A percentile compares a stretch with the other conserved stretches of the same genome.
Conservation (phyloP, 163 green algal genomes). For the Volvox carteri region DNA sequence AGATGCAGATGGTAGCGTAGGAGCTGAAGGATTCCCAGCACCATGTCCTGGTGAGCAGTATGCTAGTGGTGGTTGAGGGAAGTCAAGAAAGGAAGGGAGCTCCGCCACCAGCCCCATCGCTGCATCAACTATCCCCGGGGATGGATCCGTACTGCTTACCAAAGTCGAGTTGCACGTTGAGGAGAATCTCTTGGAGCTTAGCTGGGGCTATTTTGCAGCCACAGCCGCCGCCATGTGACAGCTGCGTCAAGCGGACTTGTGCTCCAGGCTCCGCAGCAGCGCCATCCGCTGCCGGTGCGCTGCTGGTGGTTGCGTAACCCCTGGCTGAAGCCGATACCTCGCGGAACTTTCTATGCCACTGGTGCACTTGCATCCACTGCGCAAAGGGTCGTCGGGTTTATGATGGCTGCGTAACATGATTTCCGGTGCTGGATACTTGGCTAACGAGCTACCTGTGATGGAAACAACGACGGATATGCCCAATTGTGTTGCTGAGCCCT, state of each 20-base stretch:
- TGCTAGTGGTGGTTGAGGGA: too few species aligned
- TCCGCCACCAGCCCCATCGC: too few species aligned
- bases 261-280: too few species aligned
- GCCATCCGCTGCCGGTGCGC: neutral
- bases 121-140: too few species aligned
- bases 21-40: too few species aligned
- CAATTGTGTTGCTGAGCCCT: neutral
- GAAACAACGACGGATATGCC: neutral
- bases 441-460: neutral
- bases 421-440: too few species aligned
- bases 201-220: constrained; percentile 61
- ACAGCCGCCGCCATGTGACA: constrained; percentile 64
- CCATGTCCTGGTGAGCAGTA: too few species aligned
- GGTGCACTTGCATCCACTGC: neutral
- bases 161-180: constrained; percentile 48
- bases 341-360: neutral
- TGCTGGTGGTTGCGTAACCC: neutral
- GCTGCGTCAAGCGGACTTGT: constrained; percentile 56
- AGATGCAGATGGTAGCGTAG: too few species aligned
- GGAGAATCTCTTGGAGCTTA: constrained; percentile 60
- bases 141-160: constrained; percentile 23
- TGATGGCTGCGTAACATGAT: neutral
- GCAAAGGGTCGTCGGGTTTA: neutral
- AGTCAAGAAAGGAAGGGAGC: too few species aligned
- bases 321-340: neutral